phyloP scores from a whole-genome alignment of 2,329 filamentous ascomycete species.

The Pseudogymnoascus sp. region DNA sequence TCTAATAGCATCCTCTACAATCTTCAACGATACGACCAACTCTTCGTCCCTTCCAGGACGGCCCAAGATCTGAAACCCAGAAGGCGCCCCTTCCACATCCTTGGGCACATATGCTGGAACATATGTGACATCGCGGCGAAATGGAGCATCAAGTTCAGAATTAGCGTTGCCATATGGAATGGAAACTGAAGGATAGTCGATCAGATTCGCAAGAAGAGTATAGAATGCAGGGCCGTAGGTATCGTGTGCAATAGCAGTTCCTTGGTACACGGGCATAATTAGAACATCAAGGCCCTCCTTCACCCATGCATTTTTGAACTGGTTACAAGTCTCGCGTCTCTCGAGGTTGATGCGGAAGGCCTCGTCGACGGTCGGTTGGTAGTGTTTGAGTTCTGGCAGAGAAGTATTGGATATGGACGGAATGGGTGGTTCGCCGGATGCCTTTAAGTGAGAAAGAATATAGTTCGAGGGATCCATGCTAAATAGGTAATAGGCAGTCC shows the following conservation, averaged over 20 bases:
- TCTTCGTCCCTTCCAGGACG: background rate
- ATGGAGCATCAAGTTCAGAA: background rate
- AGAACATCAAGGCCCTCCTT: slow-evolving; percentile 42
- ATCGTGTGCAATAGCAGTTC: slow-evolving; percentile 46
- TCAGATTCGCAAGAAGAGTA: slow-evolving; percentile 43
- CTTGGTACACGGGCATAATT: slow-evolving; percentile 41
- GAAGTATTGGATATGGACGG: slow-evolving; percentile 31
- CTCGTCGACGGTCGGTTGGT: slow-evolving; percentile 25
- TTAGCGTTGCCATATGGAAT: background rate
- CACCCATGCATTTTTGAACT: slow-evolving; percentile 37
- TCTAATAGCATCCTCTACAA: background rate
- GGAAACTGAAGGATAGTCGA: slow-evolving; percentile 30
- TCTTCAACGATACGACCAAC: background rate
- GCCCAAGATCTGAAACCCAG: background rate
- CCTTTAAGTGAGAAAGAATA: slow-evolving; percentile 1
- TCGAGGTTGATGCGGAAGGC: slow-evolving; percentile 37
- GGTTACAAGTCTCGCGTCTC: slow-evolving; percentile 28
- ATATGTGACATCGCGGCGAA: background rate
- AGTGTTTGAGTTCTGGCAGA: slow-evolving; percentile 17
- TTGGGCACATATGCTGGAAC: background rate
- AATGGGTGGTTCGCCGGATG: slow-evolving; percentile 37
- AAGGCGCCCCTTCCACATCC: background rate
- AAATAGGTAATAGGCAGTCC: background rate
- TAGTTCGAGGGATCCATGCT: slow-evolving; percentile 12
- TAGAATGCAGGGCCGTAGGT: slow-evolving; percentile 40